Conservation (phyloP, 306 rosid genomes). For the Bauhinia variegata region DNA sequence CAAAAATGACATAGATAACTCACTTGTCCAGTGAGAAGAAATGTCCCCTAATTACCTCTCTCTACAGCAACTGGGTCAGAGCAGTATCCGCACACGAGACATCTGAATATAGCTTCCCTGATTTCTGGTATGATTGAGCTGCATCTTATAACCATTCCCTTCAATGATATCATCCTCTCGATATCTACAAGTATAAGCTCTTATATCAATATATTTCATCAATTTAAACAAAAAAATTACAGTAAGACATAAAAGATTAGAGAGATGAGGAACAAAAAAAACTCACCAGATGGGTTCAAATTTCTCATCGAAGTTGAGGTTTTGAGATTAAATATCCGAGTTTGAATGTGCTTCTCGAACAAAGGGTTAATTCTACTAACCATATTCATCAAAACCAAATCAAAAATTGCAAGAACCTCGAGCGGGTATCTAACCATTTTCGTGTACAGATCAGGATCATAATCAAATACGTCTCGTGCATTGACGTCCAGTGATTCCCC, state of each 20-base stretch:
- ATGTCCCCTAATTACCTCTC: constrained; percentile 59
- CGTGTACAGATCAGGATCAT: constrained; percentile 84
- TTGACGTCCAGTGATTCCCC: constrained; percentile 81
- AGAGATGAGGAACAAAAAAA: not conserved
- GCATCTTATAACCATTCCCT: constrained; percentile 88
- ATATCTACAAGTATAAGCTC: constrained; percentile 51
- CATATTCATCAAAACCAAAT: constrained; percentile 93
- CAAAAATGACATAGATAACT: constrained; percentile 11
- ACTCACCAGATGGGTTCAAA: constrained; percentile 90
- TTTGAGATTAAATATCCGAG: constrained; percentile 83
- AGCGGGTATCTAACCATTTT: constrained; percentile 95
- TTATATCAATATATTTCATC: constrained; percentile 26
- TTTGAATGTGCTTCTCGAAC: constrained; percentile 89
- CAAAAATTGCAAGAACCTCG: constrained; percentile 94
- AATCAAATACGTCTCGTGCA: constrained; percentile 82
- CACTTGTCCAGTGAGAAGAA: not conserved
- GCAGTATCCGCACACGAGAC: constrained; percentile 89
- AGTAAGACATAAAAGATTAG: not conserved
- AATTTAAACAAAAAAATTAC: not conserved
- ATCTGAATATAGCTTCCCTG: constrained; percentile 93
- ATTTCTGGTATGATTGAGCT: constrained; percentile 94
- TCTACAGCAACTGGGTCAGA: constrained; percentile 79
- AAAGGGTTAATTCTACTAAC: constrained; percentile 72
- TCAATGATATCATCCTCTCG: constrained; percentile 93
- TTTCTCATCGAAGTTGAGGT: constrained; percentile 84